Conservation (phyloP, 2,329 filamentous ascomycete species). For the Xenoacremonium recifei region DNA sequence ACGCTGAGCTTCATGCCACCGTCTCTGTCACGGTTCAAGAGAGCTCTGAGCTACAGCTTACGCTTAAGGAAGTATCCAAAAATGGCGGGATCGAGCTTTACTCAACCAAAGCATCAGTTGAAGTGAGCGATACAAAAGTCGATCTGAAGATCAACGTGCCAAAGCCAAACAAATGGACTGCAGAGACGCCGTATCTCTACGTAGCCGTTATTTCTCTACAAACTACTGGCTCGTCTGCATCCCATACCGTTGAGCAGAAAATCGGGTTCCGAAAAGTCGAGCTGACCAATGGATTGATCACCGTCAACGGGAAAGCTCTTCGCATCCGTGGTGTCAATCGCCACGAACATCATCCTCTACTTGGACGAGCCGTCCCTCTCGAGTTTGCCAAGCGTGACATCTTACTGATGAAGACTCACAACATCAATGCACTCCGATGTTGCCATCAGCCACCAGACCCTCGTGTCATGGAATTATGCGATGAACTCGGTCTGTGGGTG, state of each 20-base stretch:
- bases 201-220: slow-evolving; percentile 44
- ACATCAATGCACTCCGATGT: slow-evolving; percentile 68
- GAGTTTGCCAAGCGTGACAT: slow-evolving; percentile 63
- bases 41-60: slow-evolving; percentile 38
- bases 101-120: slow-evolving; percentile 24
- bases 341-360: slow-evolving; percentile 67
- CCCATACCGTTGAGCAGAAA: slow-evolving; percentile 47
- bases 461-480: slow-evolving; percentile 56
- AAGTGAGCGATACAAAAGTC: slow-evolving; percentile 29
- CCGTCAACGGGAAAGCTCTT: slow-evolving; percentile 62
- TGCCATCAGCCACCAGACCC: slow-evolving; percentile 68
- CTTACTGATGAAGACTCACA: slow-evolving; percentile 66
- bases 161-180: slow-evolving; percentile 65
- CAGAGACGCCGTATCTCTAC: slow-evolving; percentile 63
- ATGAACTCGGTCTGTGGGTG: slow-evolving; percentile 65
- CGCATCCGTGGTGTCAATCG: slow-evolving; percentile 65
- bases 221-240: slow-evolving; percentile 9
- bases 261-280: slow-evolving; percentile 66
- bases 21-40: slow-evolving; percentile 40
- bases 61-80: slow-evolving; percentile 38
- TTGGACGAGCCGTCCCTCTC: slow-evolving; percentile 61
- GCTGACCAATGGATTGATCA: slow-evolving; percentile 57
- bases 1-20: slow-evolving; percentile 49
- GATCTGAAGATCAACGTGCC: slow-evolving; percentile 45
- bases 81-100: slow-evolving; percentile 33